Conservation (phyloP, 2,329 filamentous ascomycete genomes). For the Colletotrichum sidae region DNA sequence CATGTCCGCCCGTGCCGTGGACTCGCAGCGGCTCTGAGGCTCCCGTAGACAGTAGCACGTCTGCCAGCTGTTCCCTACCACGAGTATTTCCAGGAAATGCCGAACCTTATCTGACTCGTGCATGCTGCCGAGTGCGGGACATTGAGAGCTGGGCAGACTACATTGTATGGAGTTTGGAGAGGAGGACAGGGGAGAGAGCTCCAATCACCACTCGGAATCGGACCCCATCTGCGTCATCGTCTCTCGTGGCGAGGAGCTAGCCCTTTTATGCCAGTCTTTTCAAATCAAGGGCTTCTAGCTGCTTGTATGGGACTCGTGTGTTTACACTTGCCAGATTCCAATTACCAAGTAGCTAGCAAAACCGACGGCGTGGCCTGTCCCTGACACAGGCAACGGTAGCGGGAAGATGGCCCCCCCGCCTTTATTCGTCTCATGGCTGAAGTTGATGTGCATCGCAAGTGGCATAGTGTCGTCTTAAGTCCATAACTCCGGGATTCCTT, state of each 20-base stretch:
- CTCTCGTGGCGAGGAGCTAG: not conserved
- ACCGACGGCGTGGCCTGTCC: slow-evolving; percentile 5
- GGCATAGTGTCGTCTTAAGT: slow-evolving; percentile 27
- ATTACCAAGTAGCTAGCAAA: not conserved
- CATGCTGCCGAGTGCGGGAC: not conserved
- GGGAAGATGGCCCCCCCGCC: slow-evolving; percentile 13
- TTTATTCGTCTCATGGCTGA: not conserved
- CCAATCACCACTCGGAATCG: slow-evolving; percentile 17
- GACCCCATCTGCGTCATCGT: slow-evolving; percentile 24
- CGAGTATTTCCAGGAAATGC: not conserved
- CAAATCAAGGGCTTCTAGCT: not conserved
- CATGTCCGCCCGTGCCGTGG: too few relatives aligned
- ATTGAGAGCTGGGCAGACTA: not conserved
- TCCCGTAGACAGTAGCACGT: not conserved
- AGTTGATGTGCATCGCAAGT: not conserved
- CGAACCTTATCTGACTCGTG: slow-evolving; percentile 26
- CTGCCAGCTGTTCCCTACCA: too few relatives aligned
- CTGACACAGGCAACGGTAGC: too few relatives aligned
- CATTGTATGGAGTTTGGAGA: not conserved
- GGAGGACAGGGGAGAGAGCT: not conserved
- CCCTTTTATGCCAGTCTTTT: not conserved
- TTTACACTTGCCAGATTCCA: slow-evolving; percentile 1
- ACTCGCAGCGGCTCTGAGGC: too few relatives aligned
- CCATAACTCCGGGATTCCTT: slow-evolving; percentile 30
- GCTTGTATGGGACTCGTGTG: not conserved